Conservation (phyloP, 352 stramenopile species). For the Phytophthora sansomeana region DNA sequence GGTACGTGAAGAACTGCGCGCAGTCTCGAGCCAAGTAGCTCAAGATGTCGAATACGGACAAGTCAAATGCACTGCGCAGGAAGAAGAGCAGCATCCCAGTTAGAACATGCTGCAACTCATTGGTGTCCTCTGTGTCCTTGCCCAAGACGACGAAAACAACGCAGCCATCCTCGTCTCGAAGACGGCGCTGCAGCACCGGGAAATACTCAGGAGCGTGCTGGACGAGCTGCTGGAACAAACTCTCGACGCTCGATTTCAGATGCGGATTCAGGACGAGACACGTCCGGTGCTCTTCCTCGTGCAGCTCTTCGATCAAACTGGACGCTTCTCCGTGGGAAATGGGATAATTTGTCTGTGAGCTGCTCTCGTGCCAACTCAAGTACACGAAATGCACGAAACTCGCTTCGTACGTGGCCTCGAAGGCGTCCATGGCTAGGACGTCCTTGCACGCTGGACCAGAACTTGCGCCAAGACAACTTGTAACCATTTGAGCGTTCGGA, state of each 20-base stretch:
- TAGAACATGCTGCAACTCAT: slow-evolving; percentile 38
- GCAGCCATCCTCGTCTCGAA: slow-evolving; percentile 47
- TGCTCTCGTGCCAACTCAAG: slow-evolving; percentile 42
- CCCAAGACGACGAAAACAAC: slow-evolving; percentile 53
- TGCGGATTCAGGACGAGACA: slow-evolving; percentile 42
- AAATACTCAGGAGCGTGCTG: slow-evolving; percentile 48
- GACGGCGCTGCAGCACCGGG: slow-evolving; percentile 51
- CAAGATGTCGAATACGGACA: slow-evolving; percentile 42
- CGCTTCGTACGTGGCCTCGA: slow-evolving; percentile 48
- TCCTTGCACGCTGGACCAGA: slow-evolving; percentile 29
- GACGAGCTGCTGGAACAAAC: slow-evolving; percentile 51
- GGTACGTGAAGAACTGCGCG: slow-evolving; percentile 44
- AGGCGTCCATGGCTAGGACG: slow-evolving; percentile 34
- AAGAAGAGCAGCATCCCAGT: slow-evolving; percentile 59
- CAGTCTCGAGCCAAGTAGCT: slow-evolving; percentile 43
- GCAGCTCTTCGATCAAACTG: slow-evolving; percentile 36
- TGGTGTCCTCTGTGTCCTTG: slow-evolving; percentile 21
- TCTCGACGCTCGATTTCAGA: not conserved
- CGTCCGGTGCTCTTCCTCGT: slow-evolving; percentile 49
- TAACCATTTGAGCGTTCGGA: not conserved
- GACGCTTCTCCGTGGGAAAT: not conserved
- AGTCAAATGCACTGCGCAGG: slow-evolving; percentile 33
- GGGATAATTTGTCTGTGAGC: not conserved
- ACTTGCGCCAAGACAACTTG: slow-evolving; percentile 14
- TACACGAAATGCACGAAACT: slow-evolving; percentile 68